These are phyloP conservation scores for Euphrasia confusa DNA, from an alignment of 257 asterid genomes.

Conservation along the genomic window DNA sequence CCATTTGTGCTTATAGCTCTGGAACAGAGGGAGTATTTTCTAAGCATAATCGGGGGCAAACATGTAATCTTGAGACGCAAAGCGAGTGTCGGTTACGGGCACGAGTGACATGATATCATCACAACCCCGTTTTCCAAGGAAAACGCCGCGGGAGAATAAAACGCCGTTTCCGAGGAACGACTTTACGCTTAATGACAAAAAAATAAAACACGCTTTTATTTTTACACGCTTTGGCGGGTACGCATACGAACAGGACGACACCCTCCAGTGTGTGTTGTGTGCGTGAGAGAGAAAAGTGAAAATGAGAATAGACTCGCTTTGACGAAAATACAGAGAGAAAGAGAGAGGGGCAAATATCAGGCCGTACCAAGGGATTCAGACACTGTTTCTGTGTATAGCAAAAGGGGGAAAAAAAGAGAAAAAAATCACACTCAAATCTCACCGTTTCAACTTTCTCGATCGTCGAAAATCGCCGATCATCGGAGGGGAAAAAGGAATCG, in stretches of 20 bases:
- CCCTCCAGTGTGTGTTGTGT: too few species aligned
- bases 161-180: conserved; percentile 25
- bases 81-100: conserved; percentile 42
- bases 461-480: conserved; percentile 16
- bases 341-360: conserved; percentile 23
- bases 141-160: neutral
- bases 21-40: too few species aligned
- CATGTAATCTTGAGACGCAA: neutral
- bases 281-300: too few species aligned
- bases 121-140: conserved; percentile 23
- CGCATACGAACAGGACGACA: conserved; percentile 34
- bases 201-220: conserved; percentile 11
- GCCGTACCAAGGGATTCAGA: conserved; percentile 37
- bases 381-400: conserved; percentile 24
- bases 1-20: too few species aligned
- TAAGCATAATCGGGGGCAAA: too few species aligned
- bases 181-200: conserved; percentile 30
- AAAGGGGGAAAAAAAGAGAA: too few species aligned
- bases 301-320: conserved; percentile 18
- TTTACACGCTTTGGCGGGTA: conserved; percentile 59
- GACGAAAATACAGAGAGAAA: conserved; percentile 19
- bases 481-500: conserved; percentile 10
- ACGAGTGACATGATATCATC: conserved; percentile 9
- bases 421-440: conserved; percentile 17
- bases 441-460: conserved; percentile 24